Evolutionary conservation across 345 rosid genomes (phyloP).

Genomic region (Sisymbrium altissimum): DNA sequence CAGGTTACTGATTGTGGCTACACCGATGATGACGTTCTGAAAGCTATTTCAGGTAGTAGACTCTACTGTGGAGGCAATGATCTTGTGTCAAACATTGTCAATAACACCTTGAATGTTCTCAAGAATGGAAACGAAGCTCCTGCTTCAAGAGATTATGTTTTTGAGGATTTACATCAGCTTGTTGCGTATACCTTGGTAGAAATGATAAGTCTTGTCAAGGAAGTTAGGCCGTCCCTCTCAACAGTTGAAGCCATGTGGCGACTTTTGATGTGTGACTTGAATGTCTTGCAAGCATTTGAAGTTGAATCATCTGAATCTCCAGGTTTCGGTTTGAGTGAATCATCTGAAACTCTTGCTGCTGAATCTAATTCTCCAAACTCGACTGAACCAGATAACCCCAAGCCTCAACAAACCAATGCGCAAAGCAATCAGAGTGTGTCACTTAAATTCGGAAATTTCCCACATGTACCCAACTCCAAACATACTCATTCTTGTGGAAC

Average conservation of each 20-base stretch:
- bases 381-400: slow-evolving; percentile 33
- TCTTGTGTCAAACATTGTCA: slow-evolving; percentile 46
- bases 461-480: slow-evolving; percentile 43
- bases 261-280: slow-evolving; percentile 90
- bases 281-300: slow-evolving; percentile 96
- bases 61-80: slow-evolving; percentile 44
- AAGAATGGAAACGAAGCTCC: slow-evolving; percentile 51
- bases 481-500: slow-evolving; percentile 39
- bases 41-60: slow-evolving; percentile 42
- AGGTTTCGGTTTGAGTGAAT: slow-evolving; percentile 36
- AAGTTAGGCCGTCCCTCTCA: slow-evolving; percentile 82
- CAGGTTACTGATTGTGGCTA: slow-evolving; percentile 46
- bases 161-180: slow-evolving; percentile 49
- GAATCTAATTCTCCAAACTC: slow-evolving; percentile 52
- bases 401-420: slow-evolving; percentile 42
- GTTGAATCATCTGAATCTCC: slow-evolving; percentile 43
- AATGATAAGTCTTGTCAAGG: slow-evolving; percentile 77
- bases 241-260: slow-evolving; percentile 99
- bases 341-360: slow-evolving; percentile 43
- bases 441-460: slow-evolving; percentile 37
- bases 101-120: slow-evolving; percentile 60
- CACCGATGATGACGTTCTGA: slow-evolving; percentile 37
- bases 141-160: slow-evolving; percentile 34
- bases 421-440: slow-evolving; percentile 46
- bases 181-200: slow-evolving; percentile 80